Percentiles rank a stretch among this genome's conserved stretches.
Conservation (phyloP, 2,329 filamentous ascomycete species). For the Parafenestella ontariensis region DNA sequence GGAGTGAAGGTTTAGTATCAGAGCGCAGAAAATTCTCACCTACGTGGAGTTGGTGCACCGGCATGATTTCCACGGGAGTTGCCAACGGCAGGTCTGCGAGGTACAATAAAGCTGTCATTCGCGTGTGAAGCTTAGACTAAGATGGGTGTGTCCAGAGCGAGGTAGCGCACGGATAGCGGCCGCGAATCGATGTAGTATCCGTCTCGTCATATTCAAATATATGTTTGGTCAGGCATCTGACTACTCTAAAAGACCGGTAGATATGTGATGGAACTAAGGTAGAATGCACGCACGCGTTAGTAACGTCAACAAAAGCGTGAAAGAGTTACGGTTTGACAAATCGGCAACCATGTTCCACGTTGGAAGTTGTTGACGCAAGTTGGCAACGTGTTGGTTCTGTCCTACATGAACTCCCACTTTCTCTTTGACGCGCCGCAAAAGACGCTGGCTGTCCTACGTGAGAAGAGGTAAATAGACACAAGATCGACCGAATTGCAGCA, state of each 20-base stretch:
- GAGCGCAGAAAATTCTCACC: not conserved
- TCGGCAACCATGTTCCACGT: too few relatives aligned
- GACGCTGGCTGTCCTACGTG: not conserved
- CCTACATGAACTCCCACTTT: not conserved
- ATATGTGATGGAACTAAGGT: not conserved
- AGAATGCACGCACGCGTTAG: not conserved
- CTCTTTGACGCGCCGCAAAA: not conserved
- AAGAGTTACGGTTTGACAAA: too few relatives aligned
- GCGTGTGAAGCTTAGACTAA: constrained; percentile 7
- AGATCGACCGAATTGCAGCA: not conserved
- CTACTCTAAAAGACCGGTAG: not conserved
- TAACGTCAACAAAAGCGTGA: not conserved
- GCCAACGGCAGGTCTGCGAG: not conserved
- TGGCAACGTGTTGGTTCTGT: not conserved
- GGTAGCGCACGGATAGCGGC: not conserved
- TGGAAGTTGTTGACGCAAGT: not conserved
- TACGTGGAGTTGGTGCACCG: not conserved
- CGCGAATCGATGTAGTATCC: constrained; percentile 3
- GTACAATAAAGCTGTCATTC: constrained; percentile 12
- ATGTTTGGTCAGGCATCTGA: too few relatives aligned
- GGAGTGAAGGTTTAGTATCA: not conserved
- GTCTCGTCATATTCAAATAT: not conserved
- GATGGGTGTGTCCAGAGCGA: not conserved
- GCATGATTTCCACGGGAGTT: not conserved
- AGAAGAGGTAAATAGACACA: not conserved